phyloP scores from a whole-genome alignment of 495 filamentous ascomycete species.

The Xeromyces bisporus region DNA sequence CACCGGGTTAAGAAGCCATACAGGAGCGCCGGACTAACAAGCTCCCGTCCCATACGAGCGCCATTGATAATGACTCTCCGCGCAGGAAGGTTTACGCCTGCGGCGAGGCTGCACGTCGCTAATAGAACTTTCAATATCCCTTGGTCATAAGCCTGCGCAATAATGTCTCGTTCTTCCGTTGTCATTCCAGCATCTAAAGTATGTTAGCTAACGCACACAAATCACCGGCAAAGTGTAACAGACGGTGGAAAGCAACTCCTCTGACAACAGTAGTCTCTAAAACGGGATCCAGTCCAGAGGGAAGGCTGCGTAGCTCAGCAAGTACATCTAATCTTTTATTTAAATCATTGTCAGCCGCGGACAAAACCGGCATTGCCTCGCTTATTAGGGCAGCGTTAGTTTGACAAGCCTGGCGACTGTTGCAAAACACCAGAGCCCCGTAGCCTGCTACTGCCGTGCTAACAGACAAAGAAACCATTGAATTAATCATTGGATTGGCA shows the following conservation, averaged over 20 bases:
- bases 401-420: constrained; percentile 49
- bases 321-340: constrained; percentile 50
- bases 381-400: constrained; percentile 46
- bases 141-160: constrained; percentile 55
- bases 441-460: constrained; percentile 50
- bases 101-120: constrained; percentile 72
- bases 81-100: constrained; percentile 64
- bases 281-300: constrained; percentile 48
- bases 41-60: constrained; percentile 59
- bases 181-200: constrained; percentile 54
- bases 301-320: constrained; percentile 47
- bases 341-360: constrained; percentile 29
- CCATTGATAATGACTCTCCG: constrained; percentile 65
- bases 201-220: constrained; percentile 1
- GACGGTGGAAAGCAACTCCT: constrained; percentile 66
- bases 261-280: constrained; percentile 45
- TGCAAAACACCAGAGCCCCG: constrained; percentile 62
- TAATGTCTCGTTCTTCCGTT: constrained; percentile 60
- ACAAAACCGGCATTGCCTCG: constrained; percentile 36
- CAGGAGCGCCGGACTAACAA: constrained; percentile 64
- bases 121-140: constrained; percentile 57
- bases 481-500: constrained; percentile 45
- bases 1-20: constrained; percentile 15
- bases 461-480: constrained; percentile 49
- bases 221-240: constrained; percentile 7